Evolutionary conservation across 495 filamentous ascomycete genomes (phyloP), one percentile per base, ranked within the genome.

Genomic region (Xylaria acuta): DNA sequence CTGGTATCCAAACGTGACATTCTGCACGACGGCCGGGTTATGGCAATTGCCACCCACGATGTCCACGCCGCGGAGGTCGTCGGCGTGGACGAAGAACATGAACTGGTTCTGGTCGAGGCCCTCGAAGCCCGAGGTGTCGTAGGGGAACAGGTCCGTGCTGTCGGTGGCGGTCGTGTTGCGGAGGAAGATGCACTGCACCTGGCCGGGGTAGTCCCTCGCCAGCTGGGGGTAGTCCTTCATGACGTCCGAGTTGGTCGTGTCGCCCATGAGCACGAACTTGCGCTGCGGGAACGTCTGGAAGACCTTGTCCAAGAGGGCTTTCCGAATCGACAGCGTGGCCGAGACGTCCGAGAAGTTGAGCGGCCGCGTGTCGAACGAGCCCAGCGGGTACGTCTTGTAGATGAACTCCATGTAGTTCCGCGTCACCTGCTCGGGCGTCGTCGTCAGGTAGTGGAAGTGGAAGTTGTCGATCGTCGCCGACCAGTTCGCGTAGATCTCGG

Each of bases 381-480:
- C 91, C 30, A 89, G 88, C 0, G 91, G 91, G 79, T 92, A 93
- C 32, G 84, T 92, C 66, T 86, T 85, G 85, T 88, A 93, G 76
- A 94, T 93, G 84, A 92, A 94, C 62, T 93, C 86, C 91, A 93
- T 93, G 82, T 94, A 95, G 72, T 90, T 90, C 8, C 92, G 83
- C 0, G 92, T 93, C 18, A 89, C 83, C 79, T 95, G 92, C 80
- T 95, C 92, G 1, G 92, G 92, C 3, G 92, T 94, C 0, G 92
- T 95, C 11, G 92, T 94, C 36, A 95, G 86, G 79, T 95, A 95
- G 80, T 94, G 92, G 83, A 94, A 95, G 78, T 94, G 93, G 73
- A 90, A 83, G 74, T 90, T 80, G 3, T 85, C 84, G n/a, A 91
- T 81, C 43, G 80, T 84, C 16, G 78, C 78, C 0, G 88, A 89